Evolutionary conservation across 352 stramenopile species (phyloP), one percentile per base, ranked within the genome.

Genomic region (Globisporangium middletonii): DNA sequence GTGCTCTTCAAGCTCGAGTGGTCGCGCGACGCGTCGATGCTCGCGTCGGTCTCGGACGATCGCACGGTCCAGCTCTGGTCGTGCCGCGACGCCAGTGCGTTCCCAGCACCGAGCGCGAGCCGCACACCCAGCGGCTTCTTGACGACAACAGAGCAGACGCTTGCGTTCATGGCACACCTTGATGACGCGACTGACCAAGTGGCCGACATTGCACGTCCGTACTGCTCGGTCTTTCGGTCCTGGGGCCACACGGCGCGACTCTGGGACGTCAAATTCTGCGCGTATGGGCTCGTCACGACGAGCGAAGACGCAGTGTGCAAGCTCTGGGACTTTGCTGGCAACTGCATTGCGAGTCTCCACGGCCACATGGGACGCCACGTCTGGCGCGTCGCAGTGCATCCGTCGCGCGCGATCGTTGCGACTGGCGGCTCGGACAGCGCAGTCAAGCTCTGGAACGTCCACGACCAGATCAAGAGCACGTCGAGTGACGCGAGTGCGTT

Each of bases 11-110:
- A 92, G 59, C 57, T 95, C 11, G 57, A 71, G 43, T 95, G 86
- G 86, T 93, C 83, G 1, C 67, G 44, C 5, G 76, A 92, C 50
- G 83, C 79, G 12, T 62, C 63, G 13, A 76, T 74, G 45, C 69
- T 95, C 30, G 79, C 75, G n/a, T 94, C 86, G 11, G 83, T 94
- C 8, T 95, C 86, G 30, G 86, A 95, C 51, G 86, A 95, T 55
- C 80, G 86, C 7, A 92, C 86, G 1, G 70, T 95, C 3, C 84
- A 93, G 59, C 70, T 95, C 41, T 95, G 86, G 83, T 86, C 77
- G 2, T 80, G 79, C 38, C 30, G 49, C 8, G 50, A 68, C 30
- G 53, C 42, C 0, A 62, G 18, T 11, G 54, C 64, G 5, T 57
- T 54, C 26, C 51, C 45, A n/a, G 46, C n/a, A 3, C 57, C 46